Evolutionary conservation across 306 rosid genomes (phyloP).

Genomic region (Lotus japonicus): DNA sequence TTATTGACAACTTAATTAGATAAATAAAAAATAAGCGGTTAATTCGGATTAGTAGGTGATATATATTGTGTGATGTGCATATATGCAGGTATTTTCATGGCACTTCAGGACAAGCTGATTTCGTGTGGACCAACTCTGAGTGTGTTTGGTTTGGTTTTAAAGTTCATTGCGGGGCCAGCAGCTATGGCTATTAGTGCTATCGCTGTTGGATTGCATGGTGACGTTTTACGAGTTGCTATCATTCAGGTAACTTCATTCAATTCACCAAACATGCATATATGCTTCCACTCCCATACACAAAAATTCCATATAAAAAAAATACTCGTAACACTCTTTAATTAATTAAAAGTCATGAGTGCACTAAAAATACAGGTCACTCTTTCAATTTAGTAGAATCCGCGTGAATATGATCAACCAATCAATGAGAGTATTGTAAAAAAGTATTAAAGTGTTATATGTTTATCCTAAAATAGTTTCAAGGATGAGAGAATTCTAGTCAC

Average conservation of each 20-base stretch:
- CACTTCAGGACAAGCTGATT: constrained; percentile 69
- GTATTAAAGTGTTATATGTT: background rate
- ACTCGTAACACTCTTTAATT: too few species aligned
- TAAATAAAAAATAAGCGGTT: background rate
- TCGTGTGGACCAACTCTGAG: constrained; percentile 63
- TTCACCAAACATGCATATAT: background rate
- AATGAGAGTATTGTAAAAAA: too few species aligned
- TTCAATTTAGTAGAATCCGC: too few species aligned
- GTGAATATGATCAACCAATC: too few species aligned
- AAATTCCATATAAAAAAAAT: too few species aligned
- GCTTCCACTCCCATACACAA: too few species aligned
- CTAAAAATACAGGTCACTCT: too few species aligned
- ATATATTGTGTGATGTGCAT: background rate
- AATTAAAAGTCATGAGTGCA: too few species aligned
- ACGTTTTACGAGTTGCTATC: constrained; percentile 70
- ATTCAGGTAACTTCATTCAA: constrained; percentile 42
- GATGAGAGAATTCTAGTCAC: background rate
- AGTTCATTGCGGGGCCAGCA: constrained; percentile 90
- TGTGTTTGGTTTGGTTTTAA: constrained; percentile 59
- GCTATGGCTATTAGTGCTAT: constrained; percentile 82
- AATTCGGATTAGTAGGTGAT: background rate
- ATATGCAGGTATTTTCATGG: constrained; percentile 86
- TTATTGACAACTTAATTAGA: background rate
- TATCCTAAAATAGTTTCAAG: background rate
- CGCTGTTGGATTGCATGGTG: constrained; percentile 76